Percentiles rank a stretch among this genome's conserved stretches.
phyloP scores from a whole-genome alignment of 2,329 filamentous ascomycete species.

The Cladorrhinum sp. region DNA sequence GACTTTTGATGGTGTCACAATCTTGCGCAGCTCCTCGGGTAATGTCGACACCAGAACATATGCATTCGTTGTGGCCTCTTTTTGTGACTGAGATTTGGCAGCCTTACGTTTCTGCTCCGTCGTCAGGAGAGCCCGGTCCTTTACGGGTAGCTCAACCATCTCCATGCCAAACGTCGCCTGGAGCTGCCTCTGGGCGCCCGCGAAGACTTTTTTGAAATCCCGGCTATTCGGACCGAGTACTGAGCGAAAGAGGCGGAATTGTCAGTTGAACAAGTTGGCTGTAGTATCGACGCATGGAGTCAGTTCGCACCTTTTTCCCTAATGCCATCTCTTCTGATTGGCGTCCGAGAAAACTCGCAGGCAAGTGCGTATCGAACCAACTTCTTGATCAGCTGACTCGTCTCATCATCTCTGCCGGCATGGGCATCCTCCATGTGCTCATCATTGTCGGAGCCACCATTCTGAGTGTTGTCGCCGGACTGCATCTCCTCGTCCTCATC shows the following conservation, averaged over 20 bases:
- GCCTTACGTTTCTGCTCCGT: constrained; percentile 66
- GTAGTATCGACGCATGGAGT: background rate
- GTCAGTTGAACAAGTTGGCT: background rate
- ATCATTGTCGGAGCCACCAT: constrained; percentile 34
- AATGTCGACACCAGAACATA: constrained; percentile 78
- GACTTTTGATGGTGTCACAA: constrained; percentile 66
- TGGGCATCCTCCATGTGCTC: constrained; percentile 33
- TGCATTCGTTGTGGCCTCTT: constrained; percentile 56
- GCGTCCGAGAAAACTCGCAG: constrained; percentile 61
- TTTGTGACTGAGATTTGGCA: constrained; percentile 50
- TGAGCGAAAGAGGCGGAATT: constrained; percentile 27
- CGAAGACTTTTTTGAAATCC: constrained; percentile 75
- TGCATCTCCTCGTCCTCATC: constrained; percentile 26
- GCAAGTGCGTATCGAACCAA: constrained; percentile 66
- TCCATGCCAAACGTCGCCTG: constrained; percentile 83
- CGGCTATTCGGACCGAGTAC: constrained; percentile 70
- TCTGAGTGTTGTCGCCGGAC: background rate
- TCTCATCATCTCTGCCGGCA: constrained; percentile 31
- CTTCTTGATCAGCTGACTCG: constrained; percentile 57
- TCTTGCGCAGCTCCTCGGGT: constrained; percentile 62
- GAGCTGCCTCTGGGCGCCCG: constrained; percentile 70
- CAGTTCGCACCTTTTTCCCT: constrained; percentile 55
- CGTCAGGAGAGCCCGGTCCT: constrained; percentile 73
- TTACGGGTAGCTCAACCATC: constrained; percentile 75
- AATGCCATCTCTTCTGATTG: constrained; percentile 61